Evolutionary conservation across 2,329 filamentous ascomycete species (phyloP), one percentile per base, ranked within the genome.

Genomic region (Moelleriella libera): DNA sequence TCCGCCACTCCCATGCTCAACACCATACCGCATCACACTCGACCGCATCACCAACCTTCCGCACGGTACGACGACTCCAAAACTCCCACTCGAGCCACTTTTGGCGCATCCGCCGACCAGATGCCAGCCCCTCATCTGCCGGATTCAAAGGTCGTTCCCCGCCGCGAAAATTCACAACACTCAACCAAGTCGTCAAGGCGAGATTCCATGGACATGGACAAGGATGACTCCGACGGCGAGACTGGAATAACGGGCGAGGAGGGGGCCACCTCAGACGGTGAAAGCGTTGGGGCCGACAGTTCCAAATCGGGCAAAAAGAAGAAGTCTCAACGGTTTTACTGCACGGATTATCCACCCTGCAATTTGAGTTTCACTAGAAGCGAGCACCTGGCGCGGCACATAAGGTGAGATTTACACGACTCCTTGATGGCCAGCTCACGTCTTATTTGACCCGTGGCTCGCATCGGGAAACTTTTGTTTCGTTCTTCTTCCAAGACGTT

Each of bases 301-400:
- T 70, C 72, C n/a, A 78, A 83, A 52, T 83, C 85, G 7, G 82
- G 76, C 46, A 94, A 94, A 68, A 97, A 96, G 76, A 96, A 95
- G 69, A 95, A 95, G 65, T 88, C 88, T 0, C 88, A 96, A 63
- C 80, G 88, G 43, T 98, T 98, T 65, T 96, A 90, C 65, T 98
- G 92, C 67, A 94, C 85, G 4, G 88, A 95, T 32, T 97, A 88
- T 57, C 90, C 90, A 30, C 89, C 89, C 4, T 98, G 92, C 65
- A 89, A 83, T 58, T 65, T 98, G 49, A 96, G 88, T 64, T 98
- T 98, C 61, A 97, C 92, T 0, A 75, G 92, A 52, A 97, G 90
- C 60, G 92, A 98, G 63, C 92, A 98, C 69, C 66, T 98, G 51
- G 90, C 90, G 12, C 78, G 92, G 46, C 92, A 98, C 60, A 97